Conservation (phyloP, 2,329 filamentous ascomycete species). For the Phialophora tarda region DNA sequence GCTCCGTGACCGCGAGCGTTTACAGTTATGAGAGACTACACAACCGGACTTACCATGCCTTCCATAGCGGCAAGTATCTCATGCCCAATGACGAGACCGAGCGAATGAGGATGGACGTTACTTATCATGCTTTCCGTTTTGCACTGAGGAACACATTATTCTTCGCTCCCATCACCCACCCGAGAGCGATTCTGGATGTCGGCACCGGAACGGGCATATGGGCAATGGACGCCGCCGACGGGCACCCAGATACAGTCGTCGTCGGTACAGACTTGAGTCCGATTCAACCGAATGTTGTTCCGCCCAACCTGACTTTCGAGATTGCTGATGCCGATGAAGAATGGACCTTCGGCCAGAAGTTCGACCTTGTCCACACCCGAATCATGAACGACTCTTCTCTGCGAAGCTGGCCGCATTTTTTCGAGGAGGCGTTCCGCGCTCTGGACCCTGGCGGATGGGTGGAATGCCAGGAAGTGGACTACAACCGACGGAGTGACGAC, state of each 20-base stretch:
- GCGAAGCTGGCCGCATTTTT: constrained; percentile 56
- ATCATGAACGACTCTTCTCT: constrained; percentile 60
- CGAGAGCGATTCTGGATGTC: constrained; percentile 22
- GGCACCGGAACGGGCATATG: constrained; percentile 28
- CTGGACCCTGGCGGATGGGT: constrained; percentile 51
- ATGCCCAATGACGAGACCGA: constrained; percentile 49
- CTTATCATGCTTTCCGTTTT: constrained; percentile 24
- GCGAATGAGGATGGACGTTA: constrained; percentile 15
- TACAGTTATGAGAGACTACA: constrained; percentile 43
- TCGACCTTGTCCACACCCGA: constrained; percentile 66
- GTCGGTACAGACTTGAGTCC: constrained; percentile 39
- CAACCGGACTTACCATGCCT: constrained; percentile 46
- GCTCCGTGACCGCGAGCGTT: constrained; percentile 42
- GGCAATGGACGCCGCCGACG: constrained; percentile 42
- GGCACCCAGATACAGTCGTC: constrained; percentile 38
- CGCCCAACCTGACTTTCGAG: constrained; percentile 61
- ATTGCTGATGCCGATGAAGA: constrained; percentile 63
- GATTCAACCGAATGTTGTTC: constrained; percentile 49
- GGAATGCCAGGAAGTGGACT: constrained; percentile 49
- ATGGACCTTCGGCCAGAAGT: constrained; percentile 60
- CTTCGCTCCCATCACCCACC: constrained; percentile 25
- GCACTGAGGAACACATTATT: constrained; percentile 24
- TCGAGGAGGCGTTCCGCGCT: constrained; percentile 35
- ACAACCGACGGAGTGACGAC: constrained; percentile 26
- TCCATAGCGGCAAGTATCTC: constrained; percentile 47